Base-by-base conservation (phyloP, 73 alveolate genomes). In the Paramecium primaurelia region DNA sequence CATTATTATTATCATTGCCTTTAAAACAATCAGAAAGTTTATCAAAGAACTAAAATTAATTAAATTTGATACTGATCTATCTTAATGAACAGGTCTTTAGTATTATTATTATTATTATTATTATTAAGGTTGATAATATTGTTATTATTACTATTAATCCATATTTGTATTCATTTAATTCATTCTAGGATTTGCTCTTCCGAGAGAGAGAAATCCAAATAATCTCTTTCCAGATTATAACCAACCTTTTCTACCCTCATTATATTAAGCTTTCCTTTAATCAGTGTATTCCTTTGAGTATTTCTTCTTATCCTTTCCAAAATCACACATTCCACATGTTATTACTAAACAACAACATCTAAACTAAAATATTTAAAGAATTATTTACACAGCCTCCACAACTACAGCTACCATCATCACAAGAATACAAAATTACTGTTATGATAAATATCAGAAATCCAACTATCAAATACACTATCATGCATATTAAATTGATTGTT, bases 231-330 rank as follows among this genome's bases (percentile, higher is more conserved):
- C 73, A 12, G 77, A 44, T 32, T 40, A 16, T 26, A 80, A 45
- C 91, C 91, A 80, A 1, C 91, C 73, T 38, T 80, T 80, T 80
- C 91, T 42, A 18, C 49, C 58, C 1, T 80, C 91, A 44, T 80
- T 49, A 47, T 80, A 80, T 47, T 80, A 16, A 5, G 47, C 91
- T 14, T 80, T 80, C 7, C 34, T 40, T 49, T 80, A 3, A 5
- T 80, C 5, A 3, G 22, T 45, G 49, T 80, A 80, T 14, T 80
- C 73, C 30, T 80, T 80, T 22, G 47, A 45, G 18, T 73, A 73
- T 73, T 73, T 32, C 47, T 34, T 8, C 22, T 80, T 47, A 22
- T 80, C 26, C 20, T 10, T 42, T n/a, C 75, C 91, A 20, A 80
- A 20, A 45, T 80, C 75, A 28, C 91, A 80, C 30, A 80, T 16